Base-by-base conservation (phyloP, 2,329 filamentous ascomycete genomes). In the Penicillium sp. region DNA sequence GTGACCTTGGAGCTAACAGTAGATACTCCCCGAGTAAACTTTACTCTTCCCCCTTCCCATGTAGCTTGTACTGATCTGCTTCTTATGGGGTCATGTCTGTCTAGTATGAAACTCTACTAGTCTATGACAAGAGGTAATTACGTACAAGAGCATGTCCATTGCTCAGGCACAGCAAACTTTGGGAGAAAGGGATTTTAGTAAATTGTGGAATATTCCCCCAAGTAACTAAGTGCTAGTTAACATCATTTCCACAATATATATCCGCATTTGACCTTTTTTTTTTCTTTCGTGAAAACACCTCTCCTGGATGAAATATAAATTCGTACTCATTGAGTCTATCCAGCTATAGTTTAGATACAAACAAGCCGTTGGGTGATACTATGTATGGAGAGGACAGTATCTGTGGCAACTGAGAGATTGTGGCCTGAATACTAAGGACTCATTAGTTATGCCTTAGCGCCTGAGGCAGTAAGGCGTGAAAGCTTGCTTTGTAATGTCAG, bases 1-100 rank as follows among this genome's bases (percentile, higher is more conserved):
- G 5, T 23, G 15, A 43, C 8, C 52, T 33, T 10, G 52, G 41
- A 50, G 27, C 33, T 38, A 51, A 35, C n/a, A 50, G n/a, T 56
- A 50, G 57, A 60, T 66, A 66, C 61, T 50, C 62, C 61, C 61
- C 64, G 59, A 63, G 51, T 57, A 62, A 65, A 65, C 50, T 61
- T 62, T 62, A 59, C 61, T 58, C 51, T 46, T 21, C 35, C 23
- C n/a, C 15, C 42, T 53, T 49, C 50, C 63, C 15, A 38, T 27
- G 8, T n/a, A 45, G 27, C 50, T 52, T 59, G 59, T 57, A 62
- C 55, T 53, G 33, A 56, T 61, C 54, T 55, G 42, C 59, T 38
- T 52, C 51, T 40, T 40, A 47, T 29, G 45, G 40, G 35, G 41
- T 27, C 17, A 35, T 35, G 19, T 6, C 6, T 19, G 33, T 27